phyloP scores from a whole-genome alignment of 2,329 filamentous ascomycete genomes.

The Cercospora brassicicola region DNA sequence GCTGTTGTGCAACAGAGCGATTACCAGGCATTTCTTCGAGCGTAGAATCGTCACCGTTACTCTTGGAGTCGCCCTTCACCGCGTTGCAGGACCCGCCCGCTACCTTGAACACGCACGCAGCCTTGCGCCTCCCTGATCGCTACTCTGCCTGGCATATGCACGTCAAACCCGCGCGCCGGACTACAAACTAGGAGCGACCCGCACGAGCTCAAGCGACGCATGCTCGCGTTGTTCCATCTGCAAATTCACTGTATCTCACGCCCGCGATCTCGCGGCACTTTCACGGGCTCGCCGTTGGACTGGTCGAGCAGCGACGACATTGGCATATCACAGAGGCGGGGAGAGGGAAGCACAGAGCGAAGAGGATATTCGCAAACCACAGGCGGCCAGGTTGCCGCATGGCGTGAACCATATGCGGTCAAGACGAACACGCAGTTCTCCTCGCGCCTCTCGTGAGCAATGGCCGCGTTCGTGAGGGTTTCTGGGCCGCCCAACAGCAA shows the following conservation, averaged over 20 bases:
- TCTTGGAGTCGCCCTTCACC: not conserved
- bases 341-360: not conserved
- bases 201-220: not conserved
- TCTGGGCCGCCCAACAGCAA: conserved; percentile 95
- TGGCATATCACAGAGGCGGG: not conserved
- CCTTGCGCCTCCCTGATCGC: conserved; percentile 3
- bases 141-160: conserved; percentile 3
- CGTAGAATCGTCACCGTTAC: conserved; percentile 3
- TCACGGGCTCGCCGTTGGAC: not conserved
- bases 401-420: conserved; percentile 25
- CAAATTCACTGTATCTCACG: not conserved
- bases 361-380: not conserved
- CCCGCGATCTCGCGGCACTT: not conserved
- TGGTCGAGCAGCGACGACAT: conserved; percentile 7
- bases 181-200: not conserved
- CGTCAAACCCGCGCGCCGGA: conserved; percentile 3
- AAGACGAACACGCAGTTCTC: conserved; percentile 18
- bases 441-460: conserved; percentile 24
- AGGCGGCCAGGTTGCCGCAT: conserved; percentile 20
- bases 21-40: conserved; percentile 1
- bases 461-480: conserved; percentile 84
- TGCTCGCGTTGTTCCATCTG: not conserved
- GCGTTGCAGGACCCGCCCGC: conserved; percentile 9
- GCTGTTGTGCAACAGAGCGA: conserved; percentile 10
- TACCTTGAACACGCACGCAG: not conserved